Percentiles rank a stretch among this genome's conserved stretches.
Evolutionary conservation across 345 rosid genomes (phyloP).

Genomic region (Atalantia buxifolia): DNA sequence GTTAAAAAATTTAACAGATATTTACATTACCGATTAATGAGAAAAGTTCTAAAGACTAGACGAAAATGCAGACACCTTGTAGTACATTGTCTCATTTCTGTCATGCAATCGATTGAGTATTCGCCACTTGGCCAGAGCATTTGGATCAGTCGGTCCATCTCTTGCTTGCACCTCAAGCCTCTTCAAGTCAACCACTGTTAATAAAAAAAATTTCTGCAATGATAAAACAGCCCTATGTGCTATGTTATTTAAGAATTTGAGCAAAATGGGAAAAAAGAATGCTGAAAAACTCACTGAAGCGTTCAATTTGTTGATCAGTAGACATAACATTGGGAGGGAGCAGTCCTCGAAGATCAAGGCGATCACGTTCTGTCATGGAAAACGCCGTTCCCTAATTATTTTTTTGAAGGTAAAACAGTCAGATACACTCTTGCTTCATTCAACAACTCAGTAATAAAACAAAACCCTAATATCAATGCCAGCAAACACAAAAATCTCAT

Average conservation of each 20-base stretch:
- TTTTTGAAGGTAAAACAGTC: not conserved
- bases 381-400: slow-evolving; percentile 79
- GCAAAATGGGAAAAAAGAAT: not conserved
- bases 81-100: slow-evolving; percentile 96
- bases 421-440: not conserved
- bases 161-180: slow-evolving; percentile 88
- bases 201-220: not conserved
- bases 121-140: slow-evolving; percentile 94
- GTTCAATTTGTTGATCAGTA: slow-evolving; percentile 81
- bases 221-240: no score
- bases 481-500: no score
- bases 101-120: slow-evolving; percentile 94
- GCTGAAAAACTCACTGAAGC: slow-evolving; percentile 59
- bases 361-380: slow-evolving; percentile 92
- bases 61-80: slow-evolving; percentile 41
- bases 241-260: not conserved
- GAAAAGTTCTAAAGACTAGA: not conserved
- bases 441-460: not conserved
- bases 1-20: not conserved
- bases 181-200: slow-evolving; percentile 83
- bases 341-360: slow-evolving; percentile 94
- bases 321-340: slow-evolving; percentile 92
- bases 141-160: slow-evolving; percentile 93
- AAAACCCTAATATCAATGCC: not conserved
- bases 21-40: not conserved